phyloP scores from a whole-genome alignment of 345 rosid genomes.

The Abelmoschus esculentus region DNA sequence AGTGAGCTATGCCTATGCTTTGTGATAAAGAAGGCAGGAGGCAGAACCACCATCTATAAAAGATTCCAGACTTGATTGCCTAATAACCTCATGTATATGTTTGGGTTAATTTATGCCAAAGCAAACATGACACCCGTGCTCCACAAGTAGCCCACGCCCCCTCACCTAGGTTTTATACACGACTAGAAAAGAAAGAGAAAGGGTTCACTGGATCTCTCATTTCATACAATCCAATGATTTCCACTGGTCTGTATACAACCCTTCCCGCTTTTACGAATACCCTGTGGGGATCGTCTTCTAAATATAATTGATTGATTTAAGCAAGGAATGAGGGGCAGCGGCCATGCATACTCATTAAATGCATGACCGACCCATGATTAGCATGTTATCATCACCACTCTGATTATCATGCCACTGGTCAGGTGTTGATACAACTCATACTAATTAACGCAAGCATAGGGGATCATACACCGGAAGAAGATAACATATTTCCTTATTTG shows the following conservation, averaged over 20 bases:
- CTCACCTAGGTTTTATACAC: background rate
- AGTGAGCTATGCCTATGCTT: conserved; percentile 19
- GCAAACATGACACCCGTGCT: background rate
- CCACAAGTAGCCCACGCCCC: background rate
- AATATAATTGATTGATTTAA: background rate
- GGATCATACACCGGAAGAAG: background rate
- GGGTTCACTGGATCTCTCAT: no score
- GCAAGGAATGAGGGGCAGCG: no score
- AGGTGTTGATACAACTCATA: background rate
- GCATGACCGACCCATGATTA: background rate
- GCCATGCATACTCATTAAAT: background rate
- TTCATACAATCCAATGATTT: background rate
- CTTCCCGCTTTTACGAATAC: background rate
- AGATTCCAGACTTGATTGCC: background rate
- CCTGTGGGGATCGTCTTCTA: background rate
- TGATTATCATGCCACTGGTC: background rate
- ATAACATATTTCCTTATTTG: background rate
- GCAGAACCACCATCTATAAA: background rate
- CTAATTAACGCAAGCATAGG: no score
- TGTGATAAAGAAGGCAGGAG: background rate
- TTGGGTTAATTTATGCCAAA: background rate
- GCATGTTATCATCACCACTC: background rate
- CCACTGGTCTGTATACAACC: background rate
- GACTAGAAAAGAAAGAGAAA: background rate
- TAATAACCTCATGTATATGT: background rate